Percentiles rank a stretch among this genome's conserved stretches.
Conservation (phyloP, 2,329 filamentous ascomycete species). For the Fusarium falciforme region DNA sequence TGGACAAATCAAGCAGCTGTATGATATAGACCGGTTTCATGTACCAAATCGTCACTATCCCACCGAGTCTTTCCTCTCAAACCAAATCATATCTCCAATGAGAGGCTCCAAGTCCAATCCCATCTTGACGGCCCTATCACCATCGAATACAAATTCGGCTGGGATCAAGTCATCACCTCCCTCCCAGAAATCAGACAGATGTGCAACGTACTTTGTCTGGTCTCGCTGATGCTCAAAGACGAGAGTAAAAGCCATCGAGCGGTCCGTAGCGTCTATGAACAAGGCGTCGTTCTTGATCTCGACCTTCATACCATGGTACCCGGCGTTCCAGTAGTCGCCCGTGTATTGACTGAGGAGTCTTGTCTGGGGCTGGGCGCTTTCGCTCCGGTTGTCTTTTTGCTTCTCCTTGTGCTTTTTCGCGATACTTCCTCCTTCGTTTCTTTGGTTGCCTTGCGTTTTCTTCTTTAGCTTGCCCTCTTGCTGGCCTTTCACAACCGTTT, state of each 20-base stretch:
- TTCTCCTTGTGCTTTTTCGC: fast-evolving
- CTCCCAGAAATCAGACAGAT: conserved; percentile 30
- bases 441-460: not conserved
- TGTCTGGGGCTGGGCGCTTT: not conserved
- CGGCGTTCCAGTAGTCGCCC: conserved; percentile 41
- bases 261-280: conserved; percentile 44
- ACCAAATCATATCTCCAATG: conserved; percentile 35
- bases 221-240: conserved; percentile 30
- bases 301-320: conserved; percentile 41
- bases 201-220: conserved; percentile 33
- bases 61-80: conserved; percentile 10
- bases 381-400: too few relatives aligned
- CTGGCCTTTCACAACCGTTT: not conserved
- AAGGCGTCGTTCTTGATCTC: conserved; percentile 28
- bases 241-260: conserved; percentile 43
- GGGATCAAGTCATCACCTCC: conserved; percentile 17
- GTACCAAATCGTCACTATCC: not conserved
- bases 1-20: not conserved
- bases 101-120: conserved; percentile 35
- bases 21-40: not conserved
- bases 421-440: not conserved
- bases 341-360: conserved; percentile 24
- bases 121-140: conserved; percentile 15
- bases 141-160: conserved; percentile 34
- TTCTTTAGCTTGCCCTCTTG: not conserved